These are phyloP conservation scores for Cladosporium oxysporum DNA, from an alignment of 2,329 filamentous ascomycete genomes.

Conservation along the genomic window DNA sequence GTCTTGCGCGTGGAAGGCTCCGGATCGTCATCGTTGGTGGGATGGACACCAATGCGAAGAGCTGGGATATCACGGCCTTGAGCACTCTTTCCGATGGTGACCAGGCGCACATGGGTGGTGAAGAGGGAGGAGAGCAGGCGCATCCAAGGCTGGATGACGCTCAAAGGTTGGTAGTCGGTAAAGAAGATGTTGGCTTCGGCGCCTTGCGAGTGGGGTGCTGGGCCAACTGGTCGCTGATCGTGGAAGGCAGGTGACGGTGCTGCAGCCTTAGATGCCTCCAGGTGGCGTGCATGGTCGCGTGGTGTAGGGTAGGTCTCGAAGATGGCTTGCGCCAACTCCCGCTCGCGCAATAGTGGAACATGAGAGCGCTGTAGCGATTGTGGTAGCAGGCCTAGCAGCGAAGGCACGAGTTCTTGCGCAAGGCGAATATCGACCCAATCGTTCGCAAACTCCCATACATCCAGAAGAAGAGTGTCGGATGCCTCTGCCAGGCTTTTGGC, in stretches of 20 bases:
- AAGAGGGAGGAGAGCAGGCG: constrained; percentile 87
- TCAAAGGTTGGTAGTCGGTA: constrained; percentile 83
- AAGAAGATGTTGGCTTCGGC: constrained; percentile 76
- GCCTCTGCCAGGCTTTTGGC: constrained; percentile 72
- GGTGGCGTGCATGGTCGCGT: constrained; percentile 20
- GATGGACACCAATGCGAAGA: constrained; percentile 69
- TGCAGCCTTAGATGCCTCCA: constrained; percentile 20
- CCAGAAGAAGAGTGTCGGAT: constrained; percentile 73
- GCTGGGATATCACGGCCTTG: constrained; percentile 86
- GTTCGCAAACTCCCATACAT: constrained; percentile 84
- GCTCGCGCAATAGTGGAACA: constrained; percentile 74
- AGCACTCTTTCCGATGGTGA: constrained; percentile 79
- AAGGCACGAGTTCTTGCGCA: constrained; percentile 72
- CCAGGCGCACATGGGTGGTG: constrained; percentile 71
- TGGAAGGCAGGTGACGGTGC: constrained; percentile 19
- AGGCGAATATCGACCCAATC: constrained; percentile 85
- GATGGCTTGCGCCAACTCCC: constrained; percentile 68
- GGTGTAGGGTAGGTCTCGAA: constrained; percentile 69
- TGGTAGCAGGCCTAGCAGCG: constrained; percentile 77
- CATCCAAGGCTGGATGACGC: constrained; percentile 90
- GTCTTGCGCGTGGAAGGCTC: constrained; percentile 63
- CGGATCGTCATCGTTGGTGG: constrained; percentile 51
- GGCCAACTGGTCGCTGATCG: constrained; percentile 37
- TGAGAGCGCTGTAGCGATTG: constrained; percentile 70
- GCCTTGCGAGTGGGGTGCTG: constrained; percentile 26